Base-by-base conservation (phyloP, 1,139 yeast genomes). In the Kodamaea fungicola region DNA sequence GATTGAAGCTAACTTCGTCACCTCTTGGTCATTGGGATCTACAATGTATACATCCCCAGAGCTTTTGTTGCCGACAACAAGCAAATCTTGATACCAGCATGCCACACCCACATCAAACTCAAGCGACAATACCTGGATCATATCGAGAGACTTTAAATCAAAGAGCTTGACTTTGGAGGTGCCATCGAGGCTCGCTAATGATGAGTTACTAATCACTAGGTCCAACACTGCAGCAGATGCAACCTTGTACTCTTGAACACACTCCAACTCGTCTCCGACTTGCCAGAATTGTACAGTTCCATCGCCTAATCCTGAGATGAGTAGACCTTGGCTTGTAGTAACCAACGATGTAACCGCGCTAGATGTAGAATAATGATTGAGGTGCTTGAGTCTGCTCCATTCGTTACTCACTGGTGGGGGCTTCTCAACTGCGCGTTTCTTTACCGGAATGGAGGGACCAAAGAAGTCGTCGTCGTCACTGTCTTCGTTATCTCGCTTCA, bases 261-360 rank as follows among this genome's bases (percentile, higher is more conserved):
- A 58, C 37, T 60, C 66, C 25, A 71, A 44, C 25, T 54, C 22
- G 16, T 24, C 22, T 7, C 12, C 32, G 4, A 16, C 33, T 19
- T 49, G 54, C 76, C 76, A 71, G 46, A 71, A 65, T 45, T 67
- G 70, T 32, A 72, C 50, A 13, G 49, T 42, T 1, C 77, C 77
- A 37, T 68, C 72, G 21, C 33, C 42, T n/a, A 68, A 61, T 2
- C 71, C 67, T 0, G 69, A 55, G 8, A 64, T 53, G 2, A 70
- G 40, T 29, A 61, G 46, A 19, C 35, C 9, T 21, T 44, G 44
- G 22, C 42, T 40, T n/a, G 44, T 38, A 10, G 38, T 34, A 8
- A 44, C 32, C 26, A 48, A 16, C 5, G 19, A 16, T 5, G 19
- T 16, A 16, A 16, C 19, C 3, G 19, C 19, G 5, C 19, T 16